A percentile compares a stretch with the other conserved stretches of the same genome.
These are phyloP conservation scores for Macrotyloma uniflorum DNA, from an alignment of 306 rosid genomes.

Conservation along the genomic window DNA sequence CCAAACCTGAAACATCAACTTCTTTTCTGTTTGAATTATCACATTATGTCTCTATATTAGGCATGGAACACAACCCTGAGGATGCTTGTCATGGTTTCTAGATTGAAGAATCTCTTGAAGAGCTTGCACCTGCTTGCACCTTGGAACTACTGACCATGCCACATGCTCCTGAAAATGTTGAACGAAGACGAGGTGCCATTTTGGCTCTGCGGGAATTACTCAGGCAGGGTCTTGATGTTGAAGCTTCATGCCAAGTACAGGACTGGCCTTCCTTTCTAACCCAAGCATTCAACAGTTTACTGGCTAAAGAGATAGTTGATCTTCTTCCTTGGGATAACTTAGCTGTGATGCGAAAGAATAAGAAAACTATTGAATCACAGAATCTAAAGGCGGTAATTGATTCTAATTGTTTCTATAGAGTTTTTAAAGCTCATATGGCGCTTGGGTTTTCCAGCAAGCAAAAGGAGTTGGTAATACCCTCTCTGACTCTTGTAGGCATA, in stretches of 20 bases:
- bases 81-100: slow-evolving; percentile 46
- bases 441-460: slow-evolving; percentile 89
- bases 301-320: slow-evolving; percentile 84
- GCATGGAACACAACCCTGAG: slow-evolving; percentile 36
- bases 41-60: slow-evolving; percentile 21
- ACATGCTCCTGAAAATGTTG: slow-evolving; percentile 69
- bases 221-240: slow-evolving; percentile 94
- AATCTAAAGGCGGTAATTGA: slow-evolving; percentile 87
- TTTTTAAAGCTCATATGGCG: slow-evolving; percentile 79
- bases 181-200: slow-evolving; percentile 89
- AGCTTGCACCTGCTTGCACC: slow-evolving; percentile 97
- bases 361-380: slow-evolving; percentile 92
- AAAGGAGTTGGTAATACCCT: slow-evolving; percentile 70
- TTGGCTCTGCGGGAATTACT: slow-evolving; percentile 91
- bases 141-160: slow-evolving; percentile 85
- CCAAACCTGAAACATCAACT: background rate
- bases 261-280: slow-evolving; percentile 93
- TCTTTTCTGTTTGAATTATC: slow-evolving; percentile 1
- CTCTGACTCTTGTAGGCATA: slow-evolving; percentile 40
- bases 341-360: slow-evolving; percentile 80
- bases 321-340: slow-evolving; percentile 92
- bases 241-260: slow-evolving; percentile 80
- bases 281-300: slow-evolving; percentile 78
- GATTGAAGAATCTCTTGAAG: slow-evolving; percentile 99
- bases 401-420: slow-evolving; percentile 76